Percentiles rank a stretch among this genome's conserved stretches.
Conservation (phyloP, 2,329 filamentous ascomycete species). For the Dactylonectria macrodidyma region DNA sequence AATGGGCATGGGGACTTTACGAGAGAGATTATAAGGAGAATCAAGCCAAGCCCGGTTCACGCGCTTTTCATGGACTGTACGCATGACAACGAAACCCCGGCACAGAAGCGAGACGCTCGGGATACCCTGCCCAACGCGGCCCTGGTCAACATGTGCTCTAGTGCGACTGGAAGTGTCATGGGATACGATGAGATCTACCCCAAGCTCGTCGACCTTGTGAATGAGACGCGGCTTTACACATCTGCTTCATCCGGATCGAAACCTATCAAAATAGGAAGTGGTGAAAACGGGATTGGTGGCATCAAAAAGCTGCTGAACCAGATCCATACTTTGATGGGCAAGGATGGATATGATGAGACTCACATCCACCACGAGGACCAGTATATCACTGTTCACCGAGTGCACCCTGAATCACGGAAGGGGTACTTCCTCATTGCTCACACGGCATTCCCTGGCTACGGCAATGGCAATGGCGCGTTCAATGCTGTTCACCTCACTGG, state of each 20-base stretch:
- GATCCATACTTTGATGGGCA: slow-evolving; percentile 95
- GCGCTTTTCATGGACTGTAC: slow-evolving; percentile 99
- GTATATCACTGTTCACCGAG: slow-evolving; percentile 95
- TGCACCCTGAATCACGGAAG: slow-evolving; percentile 92
- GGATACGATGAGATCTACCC: slow-evolving; percentile 98
- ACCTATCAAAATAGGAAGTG: slow-evolving; percentile 75
- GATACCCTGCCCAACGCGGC: slow-evolving; percentile 96
- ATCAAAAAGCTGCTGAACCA: slow-evolving; percentile 95
- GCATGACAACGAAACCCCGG: slow-evolving; percentile 96
- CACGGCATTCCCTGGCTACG: slow-evolving; percentile 93
- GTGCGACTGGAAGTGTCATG: slow-evolving; percentile 95
- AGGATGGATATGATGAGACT: slow-evolving; percentile 93
- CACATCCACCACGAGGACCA: slow-evolving; percentile 97
- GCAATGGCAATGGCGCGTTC: slow-evolving; percentile 86
- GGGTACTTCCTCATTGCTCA: slow-evolving; percentile 97
- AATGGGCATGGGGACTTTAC: slow-evolving; percentile 55
- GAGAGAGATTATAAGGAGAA: slow-evolving; percentile 80
- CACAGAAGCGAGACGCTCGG: slow-evolving; percentile 93
- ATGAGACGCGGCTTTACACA: slow-evolving; percentile 87
- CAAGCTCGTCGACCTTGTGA: slow-evolving; percentile 90
- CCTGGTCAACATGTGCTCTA: slow-evolving; percentile 95
- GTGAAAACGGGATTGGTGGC: slow-evolving; percentile 88
- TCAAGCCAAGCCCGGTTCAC: slow-evolving; percentile 90
- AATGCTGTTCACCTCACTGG: slow-evolving; percentile 85
- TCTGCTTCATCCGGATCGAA: slow-evolving; percentile 77